A percentile compares a stretch with the other conserved stretches of the same genome.
phyloP scores from a whole-genome alignment of 257 asterid genomes.

The Knoxia roxburghii region DNA sequence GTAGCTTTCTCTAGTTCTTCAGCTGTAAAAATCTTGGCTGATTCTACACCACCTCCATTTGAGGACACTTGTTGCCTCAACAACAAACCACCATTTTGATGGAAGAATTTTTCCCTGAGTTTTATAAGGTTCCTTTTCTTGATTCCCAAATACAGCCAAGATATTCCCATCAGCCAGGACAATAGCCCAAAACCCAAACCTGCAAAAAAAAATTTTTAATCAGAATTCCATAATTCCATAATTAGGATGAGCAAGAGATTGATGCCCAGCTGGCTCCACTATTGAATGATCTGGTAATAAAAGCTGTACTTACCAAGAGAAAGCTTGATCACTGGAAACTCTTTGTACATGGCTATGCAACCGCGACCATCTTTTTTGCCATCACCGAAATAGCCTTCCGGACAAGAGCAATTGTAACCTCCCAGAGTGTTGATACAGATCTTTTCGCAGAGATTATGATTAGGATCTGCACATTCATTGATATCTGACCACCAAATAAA shows the following conservation, averaged over 20 bases:
- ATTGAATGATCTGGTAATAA: too few relatives aligned
- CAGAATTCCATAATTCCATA: neutral
- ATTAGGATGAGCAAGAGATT: too few relatives aligned
- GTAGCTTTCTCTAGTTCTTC: conserved; percentile 39
- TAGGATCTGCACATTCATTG: conserved; percentile 35
- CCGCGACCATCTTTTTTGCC: conserved; percentile 36
- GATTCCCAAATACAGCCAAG: conserved; percentile 26
- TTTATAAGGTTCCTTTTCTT: conserved; percentile 16
- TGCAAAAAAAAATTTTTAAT: neutral
- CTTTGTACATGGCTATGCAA: conserved; percentile 34
- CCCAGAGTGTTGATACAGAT: conserved; percentile 38
- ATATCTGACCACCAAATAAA: conserved; percentile 29
- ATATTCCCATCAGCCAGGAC: conserved; percentile 17
- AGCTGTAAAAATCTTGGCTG: conserved; percentile 30
- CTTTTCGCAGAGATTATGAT: conserved; percentile 31
- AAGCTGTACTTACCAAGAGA: conserved; percentile 41
- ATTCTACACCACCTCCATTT: conserved; percentile 13
- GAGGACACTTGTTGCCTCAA: conserved; percentile 35
- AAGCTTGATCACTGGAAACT: conserved; percentile 41
- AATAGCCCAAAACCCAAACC: conserved; percentile 26
- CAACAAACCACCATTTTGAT: conserved; percentile 51
- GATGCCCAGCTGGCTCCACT: too few relatives aligned
- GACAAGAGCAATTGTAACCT: conserved; percentile 38
- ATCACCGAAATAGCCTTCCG: conserved; percentile 41
- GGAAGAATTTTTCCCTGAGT: conserved; percentile 40